phyloP scores from a whole-genome alignment of 768 basidiomycete genomes.

The Coprinopsis cinerea region DNA sequence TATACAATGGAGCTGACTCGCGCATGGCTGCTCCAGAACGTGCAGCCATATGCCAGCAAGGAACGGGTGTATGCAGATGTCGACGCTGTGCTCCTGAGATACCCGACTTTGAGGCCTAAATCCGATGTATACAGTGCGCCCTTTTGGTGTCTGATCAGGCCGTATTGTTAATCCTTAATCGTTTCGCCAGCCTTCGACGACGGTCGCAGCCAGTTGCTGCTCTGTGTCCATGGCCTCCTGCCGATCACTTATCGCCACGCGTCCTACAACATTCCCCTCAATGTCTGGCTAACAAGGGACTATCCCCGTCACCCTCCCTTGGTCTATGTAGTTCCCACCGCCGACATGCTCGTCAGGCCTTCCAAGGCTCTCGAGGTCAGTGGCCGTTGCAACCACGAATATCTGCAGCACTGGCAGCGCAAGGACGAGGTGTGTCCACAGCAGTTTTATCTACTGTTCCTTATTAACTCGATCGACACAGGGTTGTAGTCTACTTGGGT shows the following conservation, averaged over 20 bases:
- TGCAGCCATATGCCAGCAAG: slow-evolving; percentile 45
- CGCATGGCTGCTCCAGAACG: slow-evolving; percentile 65
- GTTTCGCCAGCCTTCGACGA: slow-evolving; percentile 76
- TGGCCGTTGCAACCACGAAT: slow-evolving; percentile 65
- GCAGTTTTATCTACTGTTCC: slow-evolving; percentile 11
- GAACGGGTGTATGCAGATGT: slow-evolving; percentile 62
- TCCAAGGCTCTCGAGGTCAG: slow-evolving; percentile 74
- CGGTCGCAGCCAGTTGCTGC: slow-evolving; percentile 85
- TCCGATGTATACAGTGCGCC: slow-evolving; percentile 71
- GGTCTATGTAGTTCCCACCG: slow-evolving; percentile 87
- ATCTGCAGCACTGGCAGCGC: slow-evolving; percentile 69
- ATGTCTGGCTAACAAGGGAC: slow-evolving; percentile 80
- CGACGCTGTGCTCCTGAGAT: slow-evolving; percentile 49
- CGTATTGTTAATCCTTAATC: slow-evolving; percentile 11
- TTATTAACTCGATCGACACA: slow-evolving; percentile 24
- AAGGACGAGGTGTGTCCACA: slow-evolving; percentile 69
- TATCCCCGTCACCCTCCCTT: slow-evolving; percentile 84
- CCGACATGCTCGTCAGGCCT: slow-evolving; percentile 82
- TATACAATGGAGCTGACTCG: slow-evolving; percentile 34
- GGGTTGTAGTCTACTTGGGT: slow-evolving; percentile 70
- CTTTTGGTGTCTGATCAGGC: neutral
- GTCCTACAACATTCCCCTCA: slow-evolving; percentile 91
- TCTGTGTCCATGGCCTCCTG: slow-evolving; percentile 87
- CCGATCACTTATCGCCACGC: slow-evolving; percentile 74
- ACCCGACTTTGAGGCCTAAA: slow-evolving; percentile 62